These are phyloP conservation scores for Ceratobasidium sp. DNA, from an alignment of 1,284 basidiomycete species.

Conservation along the genomic window DNA sequence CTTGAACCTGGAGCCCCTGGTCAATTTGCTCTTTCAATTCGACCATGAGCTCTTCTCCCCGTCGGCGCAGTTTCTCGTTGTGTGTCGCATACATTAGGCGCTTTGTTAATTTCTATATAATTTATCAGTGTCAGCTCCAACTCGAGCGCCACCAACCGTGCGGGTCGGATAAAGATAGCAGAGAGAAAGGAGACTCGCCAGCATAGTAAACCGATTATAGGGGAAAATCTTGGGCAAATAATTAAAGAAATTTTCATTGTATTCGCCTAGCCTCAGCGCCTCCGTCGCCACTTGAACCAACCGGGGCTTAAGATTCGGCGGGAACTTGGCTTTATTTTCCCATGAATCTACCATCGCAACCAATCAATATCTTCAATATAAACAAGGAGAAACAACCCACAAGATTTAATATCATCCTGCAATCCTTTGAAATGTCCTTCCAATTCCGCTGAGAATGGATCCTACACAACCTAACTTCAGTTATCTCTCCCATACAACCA, in stretches of 20 bases:
- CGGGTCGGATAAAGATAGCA: too few relatives aligned
- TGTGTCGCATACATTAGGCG: constrained; percentile 81
- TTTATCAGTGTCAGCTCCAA: constrained; percentile 1
- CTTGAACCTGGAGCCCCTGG: constrained; percentile 77
- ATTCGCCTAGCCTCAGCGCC: constrained; percentile 87
- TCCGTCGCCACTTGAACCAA: constrained; percentile 79
- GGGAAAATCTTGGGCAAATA: constrained; percentile 89
- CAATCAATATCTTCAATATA: not conserved
- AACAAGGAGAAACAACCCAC: constrained; percentile 10
- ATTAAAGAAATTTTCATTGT: constrained; percentile 92
- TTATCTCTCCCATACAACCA: constrained; percentile 43
- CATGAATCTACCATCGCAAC: constrained; percentile 66
- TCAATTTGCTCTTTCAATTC: constrained; percentile 71
- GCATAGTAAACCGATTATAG: constrained; percentile 93
- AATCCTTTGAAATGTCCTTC: constrained; percentile 74
- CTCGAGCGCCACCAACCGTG: not conserved
- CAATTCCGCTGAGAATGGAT: constrained; percentile 76
- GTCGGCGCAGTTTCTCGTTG: constrained; percentile 69
- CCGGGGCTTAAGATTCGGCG: constrained; percentile 80
- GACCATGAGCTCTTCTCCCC: constrained; percentile 73
- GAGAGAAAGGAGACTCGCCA: constrained; percentile 60
- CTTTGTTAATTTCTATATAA: constrained; percentile 81
- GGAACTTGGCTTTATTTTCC: constrained; percentile 89
- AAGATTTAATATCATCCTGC: constrained; percentile 57
- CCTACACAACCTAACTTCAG: constrained; percentile 56